Conservation (phyloP, 495 filamentous ascomycete species). For the Penicillium flavigenum region DNA sequence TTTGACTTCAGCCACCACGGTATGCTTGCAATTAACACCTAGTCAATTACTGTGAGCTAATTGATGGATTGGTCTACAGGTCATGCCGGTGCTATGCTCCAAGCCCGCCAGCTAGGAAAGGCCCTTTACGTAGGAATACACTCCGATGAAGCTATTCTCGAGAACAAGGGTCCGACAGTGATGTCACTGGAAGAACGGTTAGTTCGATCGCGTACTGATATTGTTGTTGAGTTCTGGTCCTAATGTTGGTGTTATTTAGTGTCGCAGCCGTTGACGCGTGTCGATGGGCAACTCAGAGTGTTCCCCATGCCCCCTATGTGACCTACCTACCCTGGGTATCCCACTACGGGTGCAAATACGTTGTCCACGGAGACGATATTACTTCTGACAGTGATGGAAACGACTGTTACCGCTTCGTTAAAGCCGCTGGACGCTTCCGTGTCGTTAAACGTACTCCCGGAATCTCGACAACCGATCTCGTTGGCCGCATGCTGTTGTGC, state of each 20-base stretch:
- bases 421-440: constrained; percentile 84
- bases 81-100: constrained; percentile 94
- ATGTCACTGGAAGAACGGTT: constrained; percentile 91
- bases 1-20: constrained; percentile 99
- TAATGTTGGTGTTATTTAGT: constrained; percentile 36
- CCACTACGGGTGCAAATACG: constrained; percentile 88
- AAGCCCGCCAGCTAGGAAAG: constrained; percentile 81
- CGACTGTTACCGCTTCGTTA: constrained; percentile 97
- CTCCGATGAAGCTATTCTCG: constrained; percentile 89
- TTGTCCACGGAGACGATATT: constrained; percentile 91
- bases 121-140: constrained; percentile 91
- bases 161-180: constrained; percentile 96
- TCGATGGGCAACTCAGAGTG: constrained; percentile 82
- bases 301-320: constrained; percentile 90
- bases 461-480: constrained; percentile 95
- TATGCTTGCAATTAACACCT: constrained; percentile 32
- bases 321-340: constrained; percentile 91
- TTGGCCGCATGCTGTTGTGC: constrained; percentile 94
- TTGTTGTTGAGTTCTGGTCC: constrained; percentile 13
- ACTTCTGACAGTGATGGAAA: constrained; percentile 80
- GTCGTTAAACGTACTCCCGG: constrained; percentile 95
- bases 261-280: constrained; percentile 88
- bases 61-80: constrained; percentile 48
- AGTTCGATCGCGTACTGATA: constrained; percentile 18
- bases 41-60: constrained; percentile 9